Evolutionary conservation across 176 grass and related monocot species (phyloP), one percentile per base, ranked within the genome.

Genomic region (Panicum miliaceum): DNA sequence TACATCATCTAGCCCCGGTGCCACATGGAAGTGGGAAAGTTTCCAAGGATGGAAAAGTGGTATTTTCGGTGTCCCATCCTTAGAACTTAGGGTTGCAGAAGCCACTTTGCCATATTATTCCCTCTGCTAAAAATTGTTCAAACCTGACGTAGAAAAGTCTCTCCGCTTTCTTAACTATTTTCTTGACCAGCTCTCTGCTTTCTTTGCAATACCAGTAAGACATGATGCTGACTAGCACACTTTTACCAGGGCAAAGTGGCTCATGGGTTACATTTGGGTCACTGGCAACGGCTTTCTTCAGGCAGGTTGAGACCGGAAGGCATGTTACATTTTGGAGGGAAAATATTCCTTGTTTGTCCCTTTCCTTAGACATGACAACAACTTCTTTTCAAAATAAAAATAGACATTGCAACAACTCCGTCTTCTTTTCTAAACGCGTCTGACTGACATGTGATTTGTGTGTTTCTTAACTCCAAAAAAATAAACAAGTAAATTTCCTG

Each of bases 331-430:
- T 75, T 75, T n/a, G 2, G 50, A 23, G 3, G 32, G 16, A 36
- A 56, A 54, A 75, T 75, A 54, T 75, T 75, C 51, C 19, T 56
- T 0, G 71, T 75, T 75, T 75, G 51, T n/a, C 32, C 35, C 73
- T 57, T 75, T 56, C 51, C 52, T 58, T 40, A 7, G 51, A 76
- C 51, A 75, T 36, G 20, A 74, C 47, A 51, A 35, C 71, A 73
- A 52, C 46, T 10, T 32, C 29, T 2, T 32, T 32, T 32, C 29
- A 32, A 32, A 32, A 32, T 32, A 32, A 32, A 32, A 32, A 32
- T 32, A 32, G 29, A 32, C 29, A 32, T 2, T 32, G 2, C 29
- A 32, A 16, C 5, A 12, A 22, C 51, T 11, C 16, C 12, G 5
- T 35, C 51, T 53, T 20, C 5, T 54, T 35, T 51, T 74, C 8